phyloP scores from a whole-genome alignment of 495 filamentous ascomycete genomes.

The Lasiosphaeris hirsuta region DNA sequence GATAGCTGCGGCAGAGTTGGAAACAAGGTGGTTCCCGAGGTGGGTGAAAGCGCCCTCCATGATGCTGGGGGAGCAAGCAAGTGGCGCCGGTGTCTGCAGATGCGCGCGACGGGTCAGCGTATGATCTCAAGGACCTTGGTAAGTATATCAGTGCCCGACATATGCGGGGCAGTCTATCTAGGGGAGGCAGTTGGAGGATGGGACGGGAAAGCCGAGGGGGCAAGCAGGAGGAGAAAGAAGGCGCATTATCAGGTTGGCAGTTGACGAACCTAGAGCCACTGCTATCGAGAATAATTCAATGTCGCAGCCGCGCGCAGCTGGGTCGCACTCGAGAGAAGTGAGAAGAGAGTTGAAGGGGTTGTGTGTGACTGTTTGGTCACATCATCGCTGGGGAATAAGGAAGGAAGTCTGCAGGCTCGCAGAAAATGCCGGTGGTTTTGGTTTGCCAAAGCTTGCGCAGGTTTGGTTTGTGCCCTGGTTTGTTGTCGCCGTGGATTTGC shows the following conservation, averaged over 20 bases:
- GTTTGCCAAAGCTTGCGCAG: neutral
- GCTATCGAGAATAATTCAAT: constrained; percentile 10
- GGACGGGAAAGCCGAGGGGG: neutral
- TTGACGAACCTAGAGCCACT: constrained; percentile 12
- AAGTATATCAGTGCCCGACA: neutral
- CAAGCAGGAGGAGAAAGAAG: neutral
- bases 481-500: constrained; percentile 11
- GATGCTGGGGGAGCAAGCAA: constrained; percentile 15
- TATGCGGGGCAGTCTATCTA: too few species aligned
- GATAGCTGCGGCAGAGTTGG: constrained; percentile 68
- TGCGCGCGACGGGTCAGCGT: constrained; percentile 6
- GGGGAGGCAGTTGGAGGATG: neutral
- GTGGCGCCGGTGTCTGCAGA: constrained; percentile 18
- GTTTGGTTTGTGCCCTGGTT: neutral
- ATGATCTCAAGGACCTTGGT: neutral
- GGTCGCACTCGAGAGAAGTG: constrained; percentile 10
- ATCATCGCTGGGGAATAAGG: constrained; percentile 26
- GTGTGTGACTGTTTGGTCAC: constrained; percentile 25
- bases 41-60: constrained; percentile 89
- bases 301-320: constrained; percentile 15
- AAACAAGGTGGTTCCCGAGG: constrained; percentile 76
- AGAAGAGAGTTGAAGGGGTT: constrained; percentile 13
- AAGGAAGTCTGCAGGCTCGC: constrained; percentile 9
- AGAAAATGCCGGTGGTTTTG: neutral
- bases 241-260: neutral